These are phyloP conservation scores for Pelargonium myrrhifolium DNA, from an alignment of 441 rosid genomes.

Conservation along the genomic window DNA sequence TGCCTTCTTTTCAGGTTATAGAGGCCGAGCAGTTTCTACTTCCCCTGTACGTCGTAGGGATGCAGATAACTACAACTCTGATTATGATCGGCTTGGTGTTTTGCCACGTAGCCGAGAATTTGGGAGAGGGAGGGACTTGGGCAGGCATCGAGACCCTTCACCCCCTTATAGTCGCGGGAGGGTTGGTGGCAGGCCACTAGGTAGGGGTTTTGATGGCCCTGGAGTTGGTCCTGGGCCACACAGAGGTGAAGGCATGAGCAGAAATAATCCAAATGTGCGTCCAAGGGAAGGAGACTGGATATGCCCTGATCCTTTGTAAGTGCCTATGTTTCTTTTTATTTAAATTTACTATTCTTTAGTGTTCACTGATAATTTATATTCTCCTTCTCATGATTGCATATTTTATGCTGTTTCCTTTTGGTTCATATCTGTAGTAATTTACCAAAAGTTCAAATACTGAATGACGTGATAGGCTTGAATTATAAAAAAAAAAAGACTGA, in stretches of 20 bases:
- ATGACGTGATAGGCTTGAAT: background rate
- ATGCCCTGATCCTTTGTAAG: slow-evolving; percentile 66
- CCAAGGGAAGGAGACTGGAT: slow-evolving; percentile 94
- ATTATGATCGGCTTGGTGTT: slow-evolving; percentile 48
- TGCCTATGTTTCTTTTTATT: slow-evolving; percentile 14
- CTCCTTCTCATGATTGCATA: background rate
- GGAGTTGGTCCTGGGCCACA: slow-evolving; percentile 47
- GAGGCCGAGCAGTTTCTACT: slow-evolving; percentile 64
- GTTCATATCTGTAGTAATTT: slow-evolving; percentile 3
- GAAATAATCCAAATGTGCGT: slow-evolving; percentile 66
- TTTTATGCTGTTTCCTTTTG: background rate
- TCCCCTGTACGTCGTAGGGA: slow-evolving; percentile 58
- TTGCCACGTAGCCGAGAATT: slow-evolving; percentile 46
- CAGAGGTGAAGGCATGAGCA: slow-evolving; percentile 40
- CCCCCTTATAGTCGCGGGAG: slow-evolving; percentile 60
- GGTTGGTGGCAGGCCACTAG: slow-evolving; percentile 50
- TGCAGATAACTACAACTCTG: slow-evolving; percentile 46
- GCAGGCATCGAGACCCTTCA: slow-evolving; percentile 60
- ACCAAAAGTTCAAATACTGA: background rate
- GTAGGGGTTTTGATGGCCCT: slow-evolving; percentile 60
- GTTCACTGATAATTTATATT: no score
- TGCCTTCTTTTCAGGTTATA: slow-evolving; percentile 54
- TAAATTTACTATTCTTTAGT: background rate
- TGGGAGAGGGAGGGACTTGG: slow-evolving; percentile 51
- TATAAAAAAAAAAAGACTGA: no score